These are phyloP conservation scores for Cytospora piceicola DNA, from an alignment of 2,329 filamentous ascomycete genomes.

Conservation along the genomic window DNA sequence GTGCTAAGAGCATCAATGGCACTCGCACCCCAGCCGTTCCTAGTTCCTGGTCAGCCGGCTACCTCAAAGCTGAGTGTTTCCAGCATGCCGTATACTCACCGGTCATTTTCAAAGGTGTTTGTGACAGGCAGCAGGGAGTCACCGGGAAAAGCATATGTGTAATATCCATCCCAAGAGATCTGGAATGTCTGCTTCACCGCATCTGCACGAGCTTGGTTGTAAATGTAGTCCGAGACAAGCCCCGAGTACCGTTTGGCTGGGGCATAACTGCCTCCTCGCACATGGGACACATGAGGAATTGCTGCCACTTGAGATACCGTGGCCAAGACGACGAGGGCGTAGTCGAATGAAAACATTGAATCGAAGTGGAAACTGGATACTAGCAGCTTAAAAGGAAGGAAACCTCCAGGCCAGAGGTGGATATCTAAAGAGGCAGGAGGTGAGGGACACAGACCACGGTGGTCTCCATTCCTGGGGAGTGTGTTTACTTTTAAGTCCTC, in stretches of 20 bases:
- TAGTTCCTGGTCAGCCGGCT: slow-evolving; percentile 42
- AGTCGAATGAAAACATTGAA: slow-evolving; percentile 28
- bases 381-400: slow-evolving; percentile 6
- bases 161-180: slow-evolving; percentile 74
- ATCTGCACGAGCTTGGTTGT: slow-evolving; percentile 52
- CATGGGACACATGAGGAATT: slow-evolving; percentile 18
- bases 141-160: slow-evolving; percentile 73
- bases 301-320: slow-evolving; percentile 29
- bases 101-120: slow-evolving; percentile 68
- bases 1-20: slow-evolving; percentile 82
- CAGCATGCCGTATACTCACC: slow-evolving; percentile 51
- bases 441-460: not conserved
- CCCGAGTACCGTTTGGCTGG: slow-evolving; percentile 25
- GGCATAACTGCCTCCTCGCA: not conserved
- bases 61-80: not conserved
- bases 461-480: not conserved
- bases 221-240: slow-evolving; percentile 31
- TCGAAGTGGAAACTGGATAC: slow-evolving; percentile 28
- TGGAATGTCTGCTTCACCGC: slow-evolving; percentile 72
- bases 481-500: slow-evolving; percentile 14
- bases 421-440: slow-evolving; percentile 1
- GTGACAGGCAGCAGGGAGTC: slow-evolving; percentile 74
- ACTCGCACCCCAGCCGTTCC: slow-evolving; percentile 84
- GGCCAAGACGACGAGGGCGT: slow-evolving; percentile 15
- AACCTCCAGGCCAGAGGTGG: slow-evolving; percentile 5